Conservation (phyloP, 176 grass and related monocot genomes). For the Carex littledalei region DNA sequence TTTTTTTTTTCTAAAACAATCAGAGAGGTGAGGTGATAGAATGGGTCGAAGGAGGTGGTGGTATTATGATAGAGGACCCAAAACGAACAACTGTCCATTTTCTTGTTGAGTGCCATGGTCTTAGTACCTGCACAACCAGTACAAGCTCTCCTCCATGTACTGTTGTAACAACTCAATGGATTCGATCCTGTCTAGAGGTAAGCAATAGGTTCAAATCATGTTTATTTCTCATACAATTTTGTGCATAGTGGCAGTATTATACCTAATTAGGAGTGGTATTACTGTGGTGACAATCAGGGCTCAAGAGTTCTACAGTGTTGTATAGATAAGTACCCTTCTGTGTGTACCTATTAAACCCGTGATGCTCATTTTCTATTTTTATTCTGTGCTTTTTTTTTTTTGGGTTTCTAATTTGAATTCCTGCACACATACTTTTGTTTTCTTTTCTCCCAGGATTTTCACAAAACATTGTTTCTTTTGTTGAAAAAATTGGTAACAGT, state of each 20-base stretch:
- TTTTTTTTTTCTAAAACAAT: constrained; percentile 31
- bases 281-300: neutral
- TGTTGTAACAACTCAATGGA: constrained; percentile 87
- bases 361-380: neutral
- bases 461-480: neutral
- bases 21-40: constrained; percentile 78
- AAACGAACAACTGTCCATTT: constrained; percentile 49
- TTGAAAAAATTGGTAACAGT: neutral
- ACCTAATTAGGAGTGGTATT: constrained; percentile 9
- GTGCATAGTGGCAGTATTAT: neutral
- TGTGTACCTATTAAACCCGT: neutral
- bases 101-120: constrained; percentile 66
- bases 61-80: constrained; percentile 43
- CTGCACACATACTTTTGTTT: neutral
- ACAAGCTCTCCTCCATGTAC: constrained; percentile 39
- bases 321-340: neutral
- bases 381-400: neutral
- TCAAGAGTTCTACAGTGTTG: neutral
- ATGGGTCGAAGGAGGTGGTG: constrained; percentile 71
- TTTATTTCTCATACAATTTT: neutral
- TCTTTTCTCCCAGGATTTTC: neutral
- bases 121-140: constrained; percentile 17
- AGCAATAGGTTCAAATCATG: neutral
- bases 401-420: neutral
- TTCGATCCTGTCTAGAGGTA: constrained; percentile 86